Conservation (phyloP, 768 basidiomycete genomes). For the Gelatoporia subvermispora region DNA sequence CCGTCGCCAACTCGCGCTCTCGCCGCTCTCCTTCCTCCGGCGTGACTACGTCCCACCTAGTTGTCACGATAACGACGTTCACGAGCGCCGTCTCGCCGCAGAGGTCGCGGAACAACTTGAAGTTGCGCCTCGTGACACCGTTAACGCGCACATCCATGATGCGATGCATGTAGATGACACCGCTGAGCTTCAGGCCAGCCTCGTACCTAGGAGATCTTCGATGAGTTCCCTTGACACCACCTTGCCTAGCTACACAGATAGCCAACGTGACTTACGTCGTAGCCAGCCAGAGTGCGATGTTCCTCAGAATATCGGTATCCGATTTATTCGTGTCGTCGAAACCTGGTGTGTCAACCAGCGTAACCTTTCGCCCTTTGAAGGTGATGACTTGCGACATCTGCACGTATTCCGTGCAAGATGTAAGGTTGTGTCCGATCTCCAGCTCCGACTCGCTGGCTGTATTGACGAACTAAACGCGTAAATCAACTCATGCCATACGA, state of each 20-base stretch:
- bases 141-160: conserved; percentile 17
- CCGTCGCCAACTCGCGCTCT: conserved; percentile 25
- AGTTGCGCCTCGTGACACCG: conserved; percentile 9
- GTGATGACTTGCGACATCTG: conserved; percentile 1
- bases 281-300: conserved; percentile 3
- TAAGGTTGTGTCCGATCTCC: conserved; percentile 2
- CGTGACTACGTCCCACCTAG: conserved; percentile 22
- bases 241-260: not conserved
- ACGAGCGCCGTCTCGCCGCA: conserved; percentile 15
- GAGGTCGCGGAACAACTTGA: conserved; percentile 14
- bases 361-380: conserved; percentile 4
- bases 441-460: conserved; percentile 11
- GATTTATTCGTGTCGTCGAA: conserved; percentile 14
- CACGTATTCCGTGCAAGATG: conserved; percentile 10
- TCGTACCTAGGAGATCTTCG: conserved; percentile 8
- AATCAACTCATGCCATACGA: not conserved
- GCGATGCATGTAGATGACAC: conserved; percentile 20
- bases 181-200: conserved; percentile 9
- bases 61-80: conserved; percentile 22
- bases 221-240: not conserved
- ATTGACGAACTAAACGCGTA: conserved; percentile 13
- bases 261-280: conserved; percentile 2
- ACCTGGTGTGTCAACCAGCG: conserved; percentile 15
- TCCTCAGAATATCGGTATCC: conserved; percentile 9
- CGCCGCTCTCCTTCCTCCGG: conserved; percentile 3